Conservation (phyloP, 2,329 filamentous ascomycete species). For the Penicillium sp. region DNA sequence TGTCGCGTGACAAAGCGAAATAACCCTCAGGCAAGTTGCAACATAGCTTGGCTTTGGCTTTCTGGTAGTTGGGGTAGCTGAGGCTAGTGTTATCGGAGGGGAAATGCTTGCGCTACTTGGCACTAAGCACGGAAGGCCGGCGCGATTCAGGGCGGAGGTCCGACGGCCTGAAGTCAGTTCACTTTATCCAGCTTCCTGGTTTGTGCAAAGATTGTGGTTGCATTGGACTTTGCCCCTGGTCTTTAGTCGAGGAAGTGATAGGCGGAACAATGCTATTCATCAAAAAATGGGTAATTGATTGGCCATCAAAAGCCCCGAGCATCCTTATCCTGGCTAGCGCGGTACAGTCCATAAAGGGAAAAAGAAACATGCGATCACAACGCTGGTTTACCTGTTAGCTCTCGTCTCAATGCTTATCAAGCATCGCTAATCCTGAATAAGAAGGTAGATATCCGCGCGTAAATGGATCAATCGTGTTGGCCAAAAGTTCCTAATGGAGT, state of each 20-base stretch:
- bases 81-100: conserved; percentile 13
- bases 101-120: conserved; percentile 1
- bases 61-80: not conserved
- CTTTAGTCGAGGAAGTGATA: not conserved
- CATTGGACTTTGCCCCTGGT: conserved; percentile 1
- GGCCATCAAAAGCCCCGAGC: not conserved
- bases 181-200: not conserved
- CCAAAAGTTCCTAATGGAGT: not conserved
- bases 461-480: not conserved
- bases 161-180: conserved; percentile 17
- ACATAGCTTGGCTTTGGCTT: not conserved
- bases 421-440: too few species aligned
- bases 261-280: too few species aligned
- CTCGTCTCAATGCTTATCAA: too few species aligned
- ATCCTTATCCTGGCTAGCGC: not conserved
- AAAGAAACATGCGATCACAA: not conserved
- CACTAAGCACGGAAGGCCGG: not conserved
- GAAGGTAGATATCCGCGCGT: not conserved
- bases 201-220: conserved; percentile 4
- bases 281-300: not conserved
- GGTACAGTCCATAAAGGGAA: not conserved
- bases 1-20: not conserved
- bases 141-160: conserved; percentile 19
- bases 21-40: not conserved
- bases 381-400: not conserved